Base-by-base conservation (phyloP, 441 rosid species). In the Jatropha multifida region DNA sequence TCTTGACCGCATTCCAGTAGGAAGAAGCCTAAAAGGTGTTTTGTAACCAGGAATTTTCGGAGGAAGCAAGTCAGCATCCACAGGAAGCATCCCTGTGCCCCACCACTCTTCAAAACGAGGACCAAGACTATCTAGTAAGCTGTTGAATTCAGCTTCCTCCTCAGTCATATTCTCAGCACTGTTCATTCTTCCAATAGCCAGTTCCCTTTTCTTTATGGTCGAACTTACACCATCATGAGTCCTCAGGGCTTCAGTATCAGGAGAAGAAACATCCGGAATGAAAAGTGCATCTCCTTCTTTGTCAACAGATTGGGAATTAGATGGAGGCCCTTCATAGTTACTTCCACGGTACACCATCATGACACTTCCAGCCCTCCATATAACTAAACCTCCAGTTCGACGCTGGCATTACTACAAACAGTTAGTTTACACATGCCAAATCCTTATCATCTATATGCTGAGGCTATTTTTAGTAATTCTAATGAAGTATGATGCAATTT, bases 51-150 rank as follows among this genome's bases (percentile, higher is more conserved):
- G 88, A 87, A 96, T 71, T 66, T 86, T 89, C 65, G 82, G 87
- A 81, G 98, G 96, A 82, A 96, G 97, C 62, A 89, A 84, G 86
- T 94, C 98, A 37, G 98, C 98, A 86, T 96, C 92, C 69, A 96
- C 97, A 2, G 98, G 99, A 72, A 94, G 91, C 41, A 96, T 81
- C 72, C 99, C 98, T 11, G 96, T 96, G 64, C 99, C 99, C 99
- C 99, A 96, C 94, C 96, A 94, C 82, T 89, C 99, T 40, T 89
- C 90, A 72, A 92, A 96, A 65, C 97, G 95, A 74, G 97, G 92
- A 49, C 99, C 99, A 75, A 96, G 86, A 75, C 90, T 89, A 81
- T 96, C 99, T 75, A 96, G 78, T 69, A 96, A 79, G 67, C 73
- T 77, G 78, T 90, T 87, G 82, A 75, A 91, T 78, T 96, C 98